Evolutionary conservation across 2,329 filamentous ascomycete genomes (phyloP).

Genomic region (Trichoderma citrinoviride): DNA sequence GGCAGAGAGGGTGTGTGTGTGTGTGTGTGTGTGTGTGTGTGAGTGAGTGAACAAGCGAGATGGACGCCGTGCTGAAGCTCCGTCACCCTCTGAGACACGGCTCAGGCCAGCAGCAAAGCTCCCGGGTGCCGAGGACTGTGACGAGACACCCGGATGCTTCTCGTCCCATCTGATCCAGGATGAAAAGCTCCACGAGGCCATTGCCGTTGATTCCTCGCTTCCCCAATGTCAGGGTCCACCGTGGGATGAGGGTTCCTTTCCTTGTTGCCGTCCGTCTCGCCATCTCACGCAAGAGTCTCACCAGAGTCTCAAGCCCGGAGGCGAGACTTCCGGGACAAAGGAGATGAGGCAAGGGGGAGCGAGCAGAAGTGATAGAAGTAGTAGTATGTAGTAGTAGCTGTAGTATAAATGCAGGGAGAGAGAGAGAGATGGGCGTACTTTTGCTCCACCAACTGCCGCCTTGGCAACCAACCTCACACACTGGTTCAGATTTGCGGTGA

Average conservation of each 20-base stretch:
- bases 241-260: not conserved
- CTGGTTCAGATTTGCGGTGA: conserved; percentile 75
- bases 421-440: conserved; percentile 49
- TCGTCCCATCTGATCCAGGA: not conserved
- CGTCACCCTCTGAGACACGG: not conserved
- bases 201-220: not conserved
- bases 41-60: too few species aligned
- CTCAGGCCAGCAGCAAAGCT: not conserved
- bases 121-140: not conserved
- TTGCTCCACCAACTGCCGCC: conserved; percentile 73
- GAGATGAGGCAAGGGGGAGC: too few species aligned
- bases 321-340: not conserved
- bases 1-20: not conserved
- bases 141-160: not conserved
- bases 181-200: not conserved
- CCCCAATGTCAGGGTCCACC: not conserved
- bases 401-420: not conserved
- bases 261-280: not conserved
- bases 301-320: not conserved
- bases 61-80: not conserved
- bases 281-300: conserved; percentile 13
- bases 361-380: too few species aligned
- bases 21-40: too few species aligned
- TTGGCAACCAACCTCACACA: conserved; percentile 70
- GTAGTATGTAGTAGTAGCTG: too few species aligned